Evolutionary conservation across 306 rosid genomes (phyloP).

Genomic region (Spatholobus suberectus): DNA sequence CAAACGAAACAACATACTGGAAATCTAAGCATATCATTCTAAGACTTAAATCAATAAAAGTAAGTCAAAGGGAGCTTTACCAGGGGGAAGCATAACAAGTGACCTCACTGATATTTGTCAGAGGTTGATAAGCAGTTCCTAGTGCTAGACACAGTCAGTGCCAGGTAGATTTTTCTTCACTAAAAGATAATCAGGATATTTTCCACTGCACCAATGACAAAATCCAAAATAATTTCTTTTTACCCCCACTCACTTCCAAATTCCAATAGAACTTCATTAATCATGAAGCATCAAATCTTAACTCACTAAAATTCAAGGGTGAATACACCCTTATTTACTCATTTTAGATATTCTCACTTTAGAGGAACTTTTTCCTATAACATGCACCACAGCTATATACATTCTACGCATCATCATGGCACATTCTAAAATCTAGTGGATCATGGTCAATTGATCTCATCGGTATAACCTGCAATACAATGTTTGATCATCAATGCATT

Average conservation of each 20-base stretch:
- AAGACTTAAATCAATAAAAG: background rate
- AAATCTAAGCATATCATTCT: background rate
- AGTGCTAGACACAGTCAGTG: conserved; percentile 73
- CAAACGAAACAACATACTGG: background rate
- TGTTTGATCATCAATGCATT: conserved; percentile 5
- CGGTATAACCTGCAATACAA: conserved; percentile 12
- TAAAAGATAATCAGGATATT: conserved; percentile 67
- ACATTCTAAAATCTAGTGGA: conserved; percentile 13
- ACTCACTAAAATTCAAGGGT: background rate
- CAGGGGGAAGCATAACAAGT: conserved; percentile 73
- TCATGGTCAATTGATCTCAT: background rate
- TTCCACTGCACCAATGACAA: conserved; percentile 57
- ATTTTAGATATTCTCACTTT: background rate
- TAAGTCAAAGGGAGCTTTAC: conserved; percentile 37
- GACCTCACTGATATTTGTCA: conserved; percentile 59
- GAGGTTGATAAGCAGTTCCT: conserved; percentile 72
- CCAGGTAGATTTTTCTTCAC: conserved; percentile 61
- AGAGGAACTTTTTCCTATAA: background rate
- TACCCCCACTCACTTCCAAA: background rate
- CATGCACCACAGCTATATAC: background rate
- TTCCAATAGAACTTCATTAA: background rate
- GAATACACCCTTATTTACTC: background rate
- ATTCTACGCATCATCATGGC: background rate
- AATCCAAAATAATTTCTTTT: background rate
- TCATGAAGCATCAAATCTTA: background rate